Percentiles rank a stretch among this genome's conserved stretches.
Evolutionary conservation across 176 grass and related monocot species (phyloP).

Genomic region (Rhipidocladum racemiflorum): DNA sequence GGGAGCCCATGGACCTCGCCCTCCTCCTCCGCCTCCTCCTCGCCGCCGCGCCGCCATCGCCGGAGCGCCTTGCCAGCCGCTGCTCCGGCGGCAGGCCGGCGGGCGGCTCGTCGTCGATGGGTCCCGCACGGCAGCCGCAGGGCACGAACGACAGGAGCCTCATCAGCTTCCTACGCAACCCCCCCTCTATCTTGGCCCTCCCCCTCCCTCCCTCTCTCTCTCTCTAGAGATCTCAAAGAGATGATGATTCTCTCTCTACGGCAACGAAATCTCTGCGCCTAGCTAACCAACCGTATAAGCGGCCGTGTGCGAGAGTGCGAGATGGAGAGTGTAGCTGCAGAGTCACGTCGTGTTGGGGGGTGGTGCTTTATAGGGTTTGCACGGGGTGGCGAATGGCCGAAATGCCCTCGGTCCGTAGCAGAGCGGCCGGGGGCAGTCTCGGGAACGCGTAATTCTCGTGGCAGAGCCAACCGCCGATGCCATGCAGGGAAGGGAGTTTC

Average conservation of each 20-base stretch:
- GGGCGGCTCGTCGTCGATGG: conserved; percentile 53
- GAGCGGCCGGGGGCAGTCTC: not conserved
- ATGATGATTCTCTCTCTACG: not conserved
- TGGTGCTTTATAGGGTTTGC: conserved; percentile 23
- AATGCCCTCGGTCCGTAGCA: not conserved
- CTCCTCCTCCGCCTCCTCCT: conserved; percentile 39
- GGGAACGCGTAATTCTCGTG: not conserved
- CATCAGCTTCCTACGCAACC: conserved; percentile 54
- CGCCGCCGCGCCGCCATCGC: not conserved
- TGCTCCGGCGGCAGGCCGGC: not conserved
- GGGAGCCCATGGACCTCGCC: not conserved
- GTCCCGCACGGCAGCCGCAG: conserved; percentile 53
- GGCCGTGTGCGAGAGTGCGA: not conserved
- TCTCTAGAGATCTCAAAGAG: not conserved
- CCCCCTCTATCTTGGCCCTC: conserved; percentile 34
- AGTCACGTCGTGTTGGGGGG: conserved; percentile 21
- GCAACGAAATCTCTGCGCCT: not conserved
- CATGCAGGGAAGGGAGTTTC: conserved; percentile 5
- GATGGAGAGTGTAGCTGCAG: not conserved
- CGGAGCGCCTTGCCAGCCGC: not conserved
- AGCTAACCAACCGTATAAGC: not conserved
- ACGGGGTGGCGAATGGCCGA: not conserved
- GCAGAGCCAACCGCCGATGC: not conserved
- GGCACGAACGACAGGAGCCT: conserved; percentile 65
- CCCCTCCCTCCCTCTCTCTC: not conserved